Conservation (phyloP, 2,329 filamentous ascomycete genomes). For the Pseudomassariella vexata region DNA sequence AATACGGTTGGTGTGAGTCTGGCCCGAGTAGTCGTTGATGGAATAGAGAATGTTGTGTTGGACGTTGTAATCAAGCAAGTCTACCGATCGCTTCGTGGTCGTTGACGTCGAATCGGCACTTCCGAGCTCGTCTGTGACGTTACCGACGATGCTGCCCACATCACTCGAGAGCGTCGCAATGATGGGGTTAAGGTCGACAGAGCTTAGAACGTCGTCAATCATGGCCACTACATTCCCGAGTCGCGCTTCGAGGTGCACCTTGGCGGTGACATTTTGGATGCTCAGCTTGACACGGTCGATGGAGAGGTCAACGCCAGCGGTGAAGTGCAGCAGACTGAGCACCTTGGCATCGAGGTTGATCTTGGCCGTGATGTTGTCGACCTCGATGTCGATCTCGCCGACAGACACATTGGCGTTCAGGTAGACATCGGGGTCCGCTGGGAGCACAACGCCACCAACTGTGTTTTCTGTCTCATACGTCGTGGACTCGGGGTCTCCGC, state of each 20-base stretch:
- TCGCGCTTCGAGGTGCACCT: conserved; percentile 53
- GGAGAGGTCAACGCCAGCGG: conserved; percentile 52
- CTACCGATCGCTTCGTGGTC: conserved; percentile 11
- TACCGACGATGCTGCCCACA: conserved; percentile 41
- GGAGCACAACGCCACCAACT: conserved; percentile 33
- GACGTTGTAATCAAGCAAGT: conserved; percentile 36
- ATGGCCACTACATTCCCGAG: conserved; percentile 55
- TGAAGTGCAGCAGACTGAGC: conserved; percentile 52
- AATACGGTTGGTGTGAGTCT: conserved; percentile 50
- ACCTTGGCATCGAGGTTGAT: conserved; percentile 56
- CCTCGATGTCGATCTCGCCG: conserved; percentile 52
- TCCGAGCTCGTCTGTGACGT: conserved; percentile 22
- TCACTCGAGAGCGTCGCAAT: conserved; percentile 48
- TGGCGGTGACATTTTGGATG: conserved; percentile 54
- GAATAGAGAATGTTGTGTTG: conserved; percentile 55
- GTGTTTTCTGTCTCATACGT: conserved; percentile 50
- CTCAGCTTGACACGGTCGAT: conserved; percentile 50
- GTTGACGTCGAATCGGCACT: conserved; percentile 11
- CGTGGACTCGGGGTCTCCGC: conserved; percentile 43
- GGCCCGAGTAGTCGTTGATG: conserved; percentile 53
- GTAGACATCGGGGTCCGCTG: conserved; percentile 50
- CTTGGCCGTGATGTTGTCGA: conserved; percentile 55
- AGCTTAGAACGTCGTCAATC: conserved; percentile 51
- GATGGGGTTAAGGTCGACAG: conserved; percentile 56
- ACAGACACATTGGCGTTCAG: conserved; percentile 54